phyloP scores from a whole-genome alignment of 2,329 filamentous ascomycete genomes.

The Xylariaceae sp. region DNA sequence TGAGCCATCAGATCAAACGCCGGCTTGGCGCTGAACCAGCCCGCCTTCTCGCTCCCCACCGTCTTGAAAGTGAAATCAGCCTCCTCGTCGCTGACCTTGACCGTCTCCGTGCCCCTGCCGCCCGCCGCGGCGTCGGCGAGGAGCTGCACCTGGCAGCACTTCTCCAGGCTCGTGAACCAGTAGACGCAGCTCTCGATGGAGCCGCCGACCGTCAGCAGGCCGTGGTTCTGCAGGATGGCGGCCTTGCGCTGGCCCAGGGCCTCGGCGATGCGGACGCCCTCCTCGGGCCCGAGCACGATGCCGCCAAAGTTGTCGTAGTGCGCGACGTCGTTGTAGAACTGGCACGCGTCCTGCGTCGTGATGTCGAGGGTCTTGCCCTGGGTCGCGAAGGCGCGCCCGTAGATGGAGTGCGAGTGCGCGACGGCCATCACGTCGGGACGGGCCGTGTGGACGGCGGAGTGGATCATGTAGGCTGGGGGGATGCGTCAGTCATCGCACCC shows the following conservation, averaged over 20 bases:
- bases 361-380: conserved; percentile 61
- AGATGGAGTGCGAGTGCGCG: conserved; percentile 50
- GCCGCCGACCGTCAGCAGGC: conserved; percentile 45
- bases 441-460: conserved; percentile 48
- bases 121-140: conserved; percentile 56
- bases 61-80: conserved; percentile 63
- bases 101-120: conserved; percentile 58
- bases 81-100: conserved; percentile 66
- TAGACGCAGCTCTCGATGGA: conserved; percentile 48
- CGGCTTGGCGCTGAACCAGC: conserved; percentile 69
- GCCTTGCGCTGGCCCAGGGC: conserved; percentile 46
- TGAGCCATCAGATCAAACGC: conserved; percentile 56
- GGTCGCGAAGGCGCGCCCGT: conserved; percentile 55
- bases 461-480: conserved; percentile 41
- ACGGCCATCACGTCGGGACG: conserved; percentile 51
- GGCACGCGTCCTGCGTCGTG: conserved; percentile 57
- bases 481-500: neutral
- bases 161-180: conserved; percentile 51
- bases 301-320: conserved; percentile 46
- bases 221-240: conserved; percentile 51
- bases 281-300: conserved; percentile 47
- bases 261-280: conserved; percentile 44
- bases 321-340: conserved; percentile 50
- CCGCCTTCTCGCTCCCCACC: conserved; percentile 56
- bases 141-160: conserved; percentile 43